Conservation (phyloP, 176 grass and related monocot genomes). For the Dendrocalamus sinicus region DNA sequence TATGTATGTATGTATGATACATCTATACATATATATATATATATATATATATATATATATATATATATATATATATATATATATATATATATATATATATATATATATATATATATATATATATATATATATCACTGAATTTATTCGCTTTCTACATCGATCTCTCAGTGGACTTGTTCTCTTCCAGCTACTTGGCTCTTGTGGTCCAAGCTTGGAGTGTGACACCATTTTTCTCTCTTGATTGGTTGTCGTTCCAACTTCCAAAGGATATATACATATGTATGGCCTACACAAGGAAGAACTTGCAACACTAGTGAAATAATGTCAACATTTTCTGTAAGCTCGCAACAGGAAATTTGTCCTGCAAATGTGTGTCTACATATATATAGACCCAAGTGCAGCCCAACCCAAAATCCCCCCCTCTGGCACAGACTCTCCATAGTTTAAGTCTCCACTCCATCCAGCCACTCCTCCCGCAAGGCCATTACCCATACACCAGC, state of each 20-base stretch:
- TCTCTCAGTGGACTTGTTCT: background rate
- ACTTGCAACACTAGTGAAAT: background rate
- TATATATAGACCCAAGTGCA: too few species aligned
- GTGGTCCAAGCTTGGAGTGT: constrained; percentile 46
- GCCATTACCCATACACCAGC: too few species aligned
- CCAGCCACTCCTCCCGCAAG: too few species aligned
- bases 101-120: too few species aligned
- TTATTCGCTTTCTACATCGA: constrained; percentile 36
- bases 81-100: too few species aligned
- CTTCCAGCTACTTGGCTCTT: constrained; percentile 8
- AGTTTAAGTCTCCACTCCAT: too few species aligned
- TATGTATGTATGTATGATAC: too few species aligned
- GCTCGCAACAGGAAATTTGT: background rate
- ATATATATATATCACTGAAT: background rate
- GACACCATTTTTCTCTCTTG: constrained; percentile 28
- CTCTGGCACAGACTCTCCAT: too few species aligned
- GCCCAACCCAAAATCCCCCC: too few species aligned
- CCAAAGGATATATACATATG: background rate
- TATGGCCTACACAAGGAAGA: background rate
- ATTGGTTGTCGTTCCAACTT: background rate
- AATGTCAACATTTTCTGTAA: constrained; percentile 4
- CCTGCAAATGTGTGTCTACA: background rate
- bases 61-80: too few species aligned
- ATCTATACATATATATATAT: too few species aligned
- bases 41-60: too few species aligned